Evolutionary conservation across 306 rosid genomes (phyloP).

Genomic region (Lathyrus tuberosus): DNA sequence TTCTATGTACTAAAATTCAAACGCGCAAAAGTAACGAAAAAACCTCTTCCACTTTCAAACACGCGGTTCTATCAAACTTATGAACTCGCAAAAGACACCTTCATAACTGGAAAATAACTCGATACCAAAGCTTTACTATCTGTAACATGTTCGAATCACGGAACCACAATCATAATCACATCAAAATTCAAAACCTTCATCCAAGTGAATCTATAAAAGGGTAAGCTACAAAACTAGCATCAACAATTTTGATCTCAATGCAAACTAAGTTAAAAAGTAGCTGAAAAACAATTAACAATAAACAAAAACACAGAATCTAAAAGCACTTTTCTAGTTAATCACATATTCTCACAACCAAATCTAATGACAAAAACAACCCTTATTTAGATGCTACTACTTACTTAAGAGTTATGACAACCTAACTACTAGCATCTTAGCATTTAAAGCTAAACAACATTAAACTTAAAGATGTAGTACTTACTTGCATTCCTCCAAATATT

Average conservation of each 20-base stretch:
- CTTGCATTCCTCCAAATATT: constrained; percentile 37
- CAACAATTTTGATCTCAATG: constrained; percentile 6
- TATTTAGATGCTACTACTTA: constrained; percentile 37
- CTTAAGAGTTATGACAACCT: constrained; percentile 39
- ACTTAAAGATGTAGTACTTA: constrained; percentile 33
- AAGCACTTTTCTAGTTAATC: constrained; percentile 33
- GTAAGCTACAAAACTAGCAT: constrained; percentile 17
- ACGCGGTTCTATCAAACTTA: constrained; percentile 37
- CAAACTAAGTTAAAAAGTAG: constrained; percentile 29
- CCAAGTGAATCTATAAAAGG: constrained; percentile 28
- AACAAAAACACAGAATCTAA: constrained; percentile 33
- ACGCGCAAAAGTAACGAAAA: constrained; percentile 31
- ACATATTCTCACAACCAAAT: constrained; percentile 36
- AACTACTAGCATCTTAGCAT: constrained; percentile 44
- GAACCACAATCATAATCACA: constrained; percentile 35
- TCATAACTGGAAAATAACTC: background rate
- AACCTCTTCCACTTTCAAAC: constrained; percentile 43
- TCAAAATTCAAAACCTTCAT: constrained; percentile 31
- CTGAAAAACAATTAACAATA: constrained; percentile 10
- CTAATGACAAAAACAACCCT: constrained; percentile 37
- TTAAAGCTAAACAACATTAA: constrained; percentile 37
- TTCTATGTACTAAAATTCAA: constrained; percentile 39
- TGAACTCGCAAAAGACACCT: constrained; percentile 8
- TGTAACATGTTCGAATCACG: constrained; percentile 33
- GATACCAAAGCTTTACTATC: background rate